Conservation (phyloP, 2,329 filamentous ascomycete genomes). For the Phaeomoniella chlamydospora region DNA sequence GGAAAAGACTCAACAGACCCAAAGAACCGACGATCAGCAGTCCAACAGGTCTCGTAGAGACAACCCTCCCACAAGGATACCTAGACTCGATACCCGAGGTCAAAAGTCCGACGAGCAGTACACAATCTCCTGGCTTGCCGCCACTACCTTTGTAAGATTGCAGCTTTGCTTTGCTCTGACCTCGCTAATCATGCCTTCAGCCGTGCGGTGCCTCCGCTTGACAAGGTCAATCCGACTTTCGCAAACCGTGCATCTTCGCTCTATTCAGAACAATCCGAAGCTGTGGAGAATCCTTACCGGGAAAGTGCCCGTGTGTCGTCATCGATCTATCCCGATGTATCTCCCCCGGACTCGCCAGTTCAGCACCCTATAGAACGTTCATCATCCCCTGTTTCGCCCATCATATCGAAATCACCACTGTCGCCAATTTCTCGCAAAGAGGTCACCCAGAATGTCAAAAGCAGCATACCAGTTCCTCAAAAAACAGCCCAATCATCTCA, state of each 20-base stretch:
- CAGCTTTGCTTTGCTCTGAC: constrained; percentile 4
- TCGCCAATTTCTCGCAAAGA: constrained; percentile 5
- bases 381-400: constrained; percentile 7
- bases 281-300: background rate
- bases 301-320: constrained; percentile 2
- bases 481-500: constrained; percentile 11
- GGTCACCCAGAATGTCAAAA: constrained; percentile 13
- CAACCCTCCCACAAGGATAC: constrained; percentile 28
- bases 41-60: constrained; percentile 26
- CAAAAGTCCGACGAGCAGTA: constrained; percentile 14
- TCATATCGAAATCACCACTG: constrained; percentile 13
- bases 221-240: constrained; percentile 6
- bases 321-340: constrained; percentile 22
- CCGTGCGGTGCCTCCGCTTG: constrained; percentile 7
- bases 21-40: constrained; percentile 29
- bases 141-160: constrained; percentile 25
- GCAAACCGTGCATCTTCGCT: constrained; percentile 40
- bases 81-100: constrained; percentile 22
- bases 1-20: constrained; percentile 36
- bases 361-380: background rate
- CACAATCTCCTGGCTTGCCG: constrained; percentile 18
- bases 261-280: constrained; percentile 40
- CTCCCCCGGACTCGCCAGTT: constrained; percentile 28
- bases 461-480: constrained; percentile 15
- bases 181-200: constrained; percentile 9